Conservation (phyloP, 768 basidiomycete species). For the Kwoniella pini region DNA sequence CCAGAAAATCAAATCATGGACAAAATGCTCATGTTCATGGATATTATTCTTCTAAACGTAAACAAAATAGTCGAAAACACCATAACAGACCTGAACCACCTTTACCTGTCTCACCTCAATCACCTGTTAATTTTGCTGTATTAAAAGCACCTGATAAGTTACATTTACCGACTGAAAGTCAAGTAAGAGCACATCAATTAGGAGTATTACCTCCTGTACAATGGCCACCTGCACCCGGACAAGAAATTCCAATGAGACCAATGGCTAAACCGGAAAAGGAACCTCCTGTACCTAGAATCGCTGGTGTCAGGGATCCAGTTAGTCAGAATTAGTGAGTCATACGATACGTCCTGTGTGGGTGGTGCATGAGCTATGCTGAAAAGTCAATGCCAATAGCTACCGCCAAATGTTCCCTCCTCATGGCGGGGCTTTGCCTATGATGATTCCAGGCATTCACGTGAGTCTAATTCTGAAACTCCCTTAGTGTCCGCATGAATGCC, state of each 20-base stretch:
- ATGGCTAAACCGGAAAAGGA: slow-evolving; percentile 7
- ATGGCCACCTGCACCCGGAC: slow-evolving; percentile 5
- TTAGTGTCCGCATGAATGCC: too few relatives aligned
- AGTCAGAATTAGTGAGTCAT: slow-evolving; percentile 13
- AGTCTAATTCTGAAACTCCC: neutral
- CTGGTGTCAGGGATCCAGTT: slow-evolving; percentile 16
- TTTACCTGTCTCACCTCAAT: slow-evolving; percentile 3
- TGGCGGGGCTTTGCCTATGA: neutral
- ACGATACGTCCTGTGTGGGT: too few relatives aligned
- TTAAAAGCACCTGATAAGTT: slow-evolving; percentile 6
- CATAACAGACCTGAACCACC: slow-evolving; percentile 6
- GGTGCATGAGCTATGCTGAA: too few relatives aligned
- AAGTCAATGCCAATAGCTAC: neutral
- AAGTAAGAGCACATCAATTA: neutral
- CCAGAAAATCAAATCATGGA: slow-evolving; percentile 5
- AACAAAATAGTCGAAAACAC: slow-evolving; percentile 8
- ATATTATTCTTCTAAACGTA: slow-evolving; percentile 5
- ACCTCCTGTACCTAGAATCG: slow-evolving; percentile 10
- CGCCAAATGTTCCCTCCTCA: slow-evolving; percentile 15
- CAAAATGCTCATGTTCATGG: slow-evolving; percentile 10
- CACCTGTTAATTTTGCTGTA: slow-evolving; percentile 3
- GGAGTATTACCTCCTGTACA: slow-evolving; percentile 4
- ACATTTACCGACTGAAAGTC: neutral
- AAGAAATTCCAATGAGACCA: neutral
- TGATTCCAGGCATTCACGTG: slow-evolving; percentile 8